Conservation (phyloP, 768 basidiomycete genomes). For the Suillus hirtellus region DNA sequence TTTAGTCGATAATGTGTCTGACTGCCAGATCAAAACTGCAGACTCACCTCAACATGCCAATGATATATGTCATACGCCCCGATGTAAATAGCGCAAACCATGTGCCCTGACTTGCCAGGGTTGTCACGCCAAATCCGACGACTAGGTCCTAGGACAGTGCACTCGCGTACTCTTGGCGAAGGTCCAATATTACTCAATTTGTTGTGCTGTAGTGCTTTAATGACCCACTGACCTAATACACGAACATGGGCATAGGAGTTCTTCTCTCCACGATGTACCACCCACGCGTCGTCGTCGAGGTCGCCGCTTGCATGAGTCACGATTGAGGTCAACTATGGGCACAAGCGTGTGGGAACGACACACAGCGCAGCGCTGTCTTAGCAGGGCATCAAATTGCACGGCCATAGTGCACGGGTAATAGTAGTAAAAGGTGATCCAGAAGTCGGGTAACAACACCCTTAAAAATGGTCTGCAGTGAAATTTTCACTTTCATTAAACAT, state of each 20-base stretch:
- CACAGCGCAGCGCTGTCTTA: not conserved
- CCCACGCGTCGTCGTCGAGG: conserved; percentile 88
- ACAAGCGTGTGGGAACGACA: conserved; percentile 83
- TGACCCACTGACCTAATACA: conserved; percentile 75
- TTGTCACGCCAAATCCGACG: not conserved
- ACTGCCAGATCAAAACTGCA: conserved; percentile 29
- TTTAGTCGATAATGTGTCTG: conserved; percentile 96
- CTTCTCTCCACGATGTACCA: conserved; percentile 76
- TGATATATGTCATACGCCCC: conserved; percentile 2
- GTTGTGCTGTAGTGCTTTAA: not conserved
- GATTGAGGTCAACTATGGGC: conserved; percentile 44
- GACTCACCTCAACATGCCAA: not conserved
- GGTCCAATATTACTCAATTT: conserved; percentile 44
- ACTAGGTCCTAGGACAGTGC: conserved; percentile 39
- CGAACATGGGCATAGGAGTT: conserved; percentile 65
- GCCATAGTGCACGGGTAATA: conserved; percentile 89
- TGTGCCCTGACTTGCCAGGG: not conserved
- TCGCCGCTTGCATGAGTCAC: conserved; percentile 93
- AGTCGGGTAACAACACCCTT: conserved; percentile 86
- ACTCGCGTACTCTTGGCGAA: conserved; percentile 94
- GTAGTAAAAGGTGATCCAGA: conserved; percentile 87
- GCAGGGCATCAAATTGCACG: conserved; percentile 61
- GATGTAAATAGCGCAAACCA: not conserved
- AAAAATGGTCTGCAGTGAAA: conserved; percentile 65
- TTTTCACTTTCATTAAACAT: conserved; percentile 47